phyloP scores from a whole-genome alignment of 2,329 filamentous ascomycete species.

The Alternaria triticimaculans region DNA sequence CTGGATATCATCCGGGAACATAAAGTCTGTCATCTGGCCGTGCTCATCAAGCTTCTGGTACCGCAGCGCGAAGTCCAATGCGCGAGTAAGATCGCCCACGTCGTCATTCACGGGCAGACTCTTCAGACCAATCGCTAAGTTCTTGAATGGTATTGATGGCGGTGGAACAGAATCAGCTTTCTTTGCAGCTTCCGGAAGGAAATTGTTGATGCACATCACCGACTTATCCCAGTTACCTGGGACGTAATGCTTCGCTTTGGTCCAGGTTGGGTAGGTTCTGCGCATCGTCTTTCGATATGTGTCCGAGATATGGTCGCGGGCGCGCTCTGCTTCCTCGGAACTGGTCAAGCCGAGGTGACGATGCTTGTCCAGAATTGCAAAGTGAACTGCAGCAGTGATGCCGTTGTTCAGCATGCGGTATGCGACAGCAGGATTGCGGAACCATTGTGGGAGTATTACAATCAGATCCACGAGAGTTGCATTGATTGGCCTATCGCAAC shows the following conservation, averaged over 20 bases:
- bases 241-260: constrained; percentile 6
- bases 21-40: constrained; percentile 4
- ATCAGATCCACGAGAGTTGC: constrained; percentile 28
- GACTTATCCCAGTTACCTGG: constrained; percentile 15
- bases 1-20: constrained; percentile 31
- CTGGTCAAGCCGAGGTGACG: constrained; percentile 7
- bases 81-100: constrained; percentile 34
- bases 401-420: constrained; percentile 24
- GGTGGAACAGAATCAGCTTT: neutral
- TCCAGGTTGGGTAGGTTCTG: constrained; percentile 8
- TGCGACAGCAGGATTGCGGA: constrained; percentile 15
- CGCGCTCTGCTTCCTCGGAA: constrained; percentile 6
- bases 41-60: constrained; percentile 4
- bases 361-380: constrained; percentile 23
- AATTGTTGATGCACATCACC: constrained; percentile 6
- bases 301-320: constrained; percentile 18
- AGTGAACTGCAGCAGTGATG: constrained; percentile 18
- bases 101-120: constrained; percentile 26
- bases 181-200: constrained; percentile 9
- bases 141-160: constrained; percentile 21
- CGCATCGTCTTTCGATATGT: constrained; percentile 28
- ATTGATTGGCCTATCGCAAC: constrained; percentile 8
- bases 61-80: constrained; percentile 23
- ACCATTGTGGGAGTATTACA: constrained; percentile 24
- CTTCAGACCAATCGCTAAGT: constrained; percentile 25